These are phyloP conservation scores for Bassia scoparia DNA, from an alignment of 148 eudicot species.

Conservation along the genomic window DNA sequence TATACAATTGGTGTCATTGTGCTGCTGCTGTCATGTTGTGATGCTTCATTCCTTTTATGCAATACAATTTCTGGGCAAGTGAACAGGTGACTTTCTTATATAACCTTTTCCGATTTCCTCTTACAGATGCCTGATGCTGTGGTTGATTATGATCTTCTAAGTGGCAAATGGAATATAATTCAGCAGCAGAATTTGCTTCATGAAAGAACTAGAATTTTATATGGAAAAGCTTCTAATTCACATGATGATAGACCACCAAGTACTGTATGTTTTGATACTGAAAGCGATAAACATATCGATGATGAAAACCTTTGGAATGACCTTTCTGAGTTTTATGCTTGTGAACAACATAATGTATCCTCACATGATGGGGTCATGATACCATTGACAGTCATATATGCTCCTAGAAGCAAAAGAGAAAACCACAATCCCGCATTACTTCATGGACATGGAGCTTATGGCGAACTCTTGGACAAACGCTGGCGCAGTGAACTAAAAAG, in stretches of 20 bases:
- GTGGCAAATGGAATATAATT: constrained; percentile 75
- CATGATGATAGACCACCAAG: constrained; percentile 28
- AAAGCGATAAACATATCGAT: constrained; percentile 25
- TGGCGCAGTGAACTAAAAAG: constrained; percentile 92
- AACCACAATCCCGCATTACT: constrained; percentile 72
- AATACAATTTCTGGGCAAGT: background rate
- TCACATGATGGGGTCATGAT: constrained; percentile 68
- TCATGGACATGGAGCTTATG: constrained; percentile 93
- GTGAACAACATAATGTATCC: constrained; percentile 62
- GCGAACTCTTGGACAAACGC: constrained; percentile 88
- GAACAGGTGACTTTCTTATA: background rate
- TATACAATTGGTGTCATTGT: background rate
- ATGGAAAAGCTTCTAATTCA: constrained; percentile 60
- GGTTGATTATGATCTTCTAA: constrained; percentile 76
- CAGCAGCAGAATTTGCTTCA: constrained; percentile 89
- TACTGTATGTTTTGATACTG: constrained; percentile 29
- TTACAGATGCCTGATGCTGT: constrained; percentile 96
- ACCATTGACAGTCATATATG: constrained; percentile 70
- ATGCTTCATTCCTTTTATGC: background rate
- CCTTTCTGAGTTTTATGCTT: constrained; percentile 84
- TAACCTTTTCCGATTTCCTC: background rate
- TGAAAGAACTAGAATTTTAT: constrained; percentile 70
- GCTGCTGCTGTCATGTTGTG: background rate
- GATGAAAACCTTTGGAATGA: constrained; percentile 65
- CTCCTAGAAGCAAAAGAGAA: constrained; percentile 50